Evolutionary conservation across 345 rosid genomes (phyloP).

Genomic region (Salix arbutifolia): DNA sequence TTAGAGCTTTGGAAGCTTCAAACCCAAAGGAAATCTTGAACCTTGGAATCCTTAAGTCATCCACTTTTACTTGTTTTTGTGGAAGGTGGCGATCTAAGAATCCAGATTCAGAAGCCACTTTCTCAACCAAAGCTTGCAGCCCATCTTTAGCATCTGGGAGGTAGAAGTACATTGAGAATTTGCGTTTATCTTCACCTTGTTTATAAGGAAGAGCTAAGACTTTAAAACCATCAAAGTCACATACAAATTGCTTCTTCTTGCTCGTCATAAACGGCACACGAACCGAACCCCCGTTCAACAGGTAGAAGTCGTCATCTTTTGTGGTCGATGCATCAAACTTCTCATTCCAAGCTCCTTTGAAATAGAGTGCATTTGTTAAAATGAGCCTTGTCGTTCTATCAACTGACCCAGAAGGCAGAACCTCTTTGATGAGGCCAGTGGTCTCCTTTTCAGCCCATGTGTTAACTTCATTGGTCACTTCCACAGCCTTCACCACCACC

Average conservation of each 20-base stretch:
- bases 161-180: conserved; percentile 68
- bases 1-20: conserved; percentile 47
- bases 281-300: conserved; percentile 45
- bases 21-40: conserved; percentile 56
- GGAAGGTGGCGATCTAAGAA: conserved; percentile 56
- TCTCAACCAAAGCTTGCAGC: conserved; percentile 45
- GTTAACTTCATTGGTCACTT: conserved; percentile 59
- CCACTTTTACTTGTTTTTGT: conserved; percentile 24
- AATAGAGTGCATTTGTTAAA: conserved; percentile 73
- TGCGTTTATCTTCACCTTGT: conserved; percentile 60
- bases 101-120: conserved; percentile 37
- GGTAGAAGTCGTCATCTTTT: conserved; percentile 59
- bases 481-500: conserved; percentile 50
- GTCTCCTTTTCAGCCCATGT: conserved; percentile 74
- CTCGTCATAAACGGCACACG: conserved; percentile 73
- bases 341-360: conserved; percentile 76
- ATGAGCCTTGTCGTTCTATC: conserved; percentile 52
- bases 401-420: conserved; percentile 64
- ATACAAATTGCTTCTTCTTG: conserved; percentile 48
- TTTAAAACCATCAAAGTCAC: conserved; percentile 56
- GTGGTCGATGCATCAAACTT: conserved; percentile 52
- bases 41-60: conserved; percentile 55
- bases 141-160: conserved; percentile 68
- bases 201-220: conserved; percentile 71
- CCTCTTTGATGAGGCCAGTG: conserved; percentile 63